Base-by-base conservation (phyloP, 139 green algal species). In the Chlamydomonas asymmetrica region DNA sequence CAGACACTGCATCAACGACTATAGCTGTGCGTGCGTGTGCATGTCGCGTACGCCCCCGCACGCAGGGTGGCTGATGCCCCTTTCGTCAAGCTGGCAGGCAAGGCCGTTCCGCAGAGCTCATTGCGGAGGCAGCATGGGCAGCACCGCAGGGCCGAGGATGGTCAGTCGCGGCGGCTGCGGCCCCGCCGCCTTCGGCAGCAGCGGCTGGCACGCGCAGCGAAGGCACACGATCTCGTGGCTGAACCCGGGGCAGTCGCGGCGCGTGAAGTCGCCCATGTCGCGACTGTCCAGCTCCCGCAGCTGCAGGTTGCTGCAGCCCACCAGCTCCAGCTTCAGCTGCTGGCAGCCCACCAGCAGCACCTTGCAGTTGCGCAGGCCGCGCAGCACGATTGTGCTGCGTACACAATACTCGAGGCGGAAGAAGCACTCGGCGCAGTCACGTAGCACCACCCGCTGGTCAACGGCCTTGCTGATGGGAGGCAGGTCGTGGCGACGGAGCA, bases 131-230 rank as follows among this genome's bases (percentile, higher is more conserved):
- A n/a, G n/a, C n/a, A n/a, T n/a, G n/a, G n/a, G n/a, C n/a, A n/a
- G n/a, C n/a, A n/a, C n/a, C n/a, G n/a, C n/a, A n/a, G n/a, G n/a
- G n/a, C n/a, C n/a, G n/a, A n/a, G n/a, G n/a, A n/a, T n/a, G n/a
- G n/a, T n/a, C n/a, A n/a, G n/a, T n/a, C n/a, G n/a, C n/a, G n/a
- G n/a, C n/a, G n/a, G n/a, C n/a, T n/a, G n/a, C n/a, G n/a, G n/a
- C n/a, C n/a, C n/a, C n/a, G n/a, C n/a, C n/a, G n/a, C n/a, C n/a
- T n/a, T n/a, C n/a, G n/a, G 45, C 45, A 52, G 13, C 45, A 16
- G 13, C 4, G 71, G 71, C 71, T 77, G 68, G 71, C 71, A 77
- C 23, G 71, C 71, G 57, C 71, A 77, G 71, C 71, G 71, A 57
- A 77, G 41, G 59, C 71, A 77, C 40, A 77, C 59, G 34, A 77